Evolutionary conservation across 495 filamentous ascomycete species (phyloP).

Genomic region (Hypomontagnella submonticulosa): DNA sequence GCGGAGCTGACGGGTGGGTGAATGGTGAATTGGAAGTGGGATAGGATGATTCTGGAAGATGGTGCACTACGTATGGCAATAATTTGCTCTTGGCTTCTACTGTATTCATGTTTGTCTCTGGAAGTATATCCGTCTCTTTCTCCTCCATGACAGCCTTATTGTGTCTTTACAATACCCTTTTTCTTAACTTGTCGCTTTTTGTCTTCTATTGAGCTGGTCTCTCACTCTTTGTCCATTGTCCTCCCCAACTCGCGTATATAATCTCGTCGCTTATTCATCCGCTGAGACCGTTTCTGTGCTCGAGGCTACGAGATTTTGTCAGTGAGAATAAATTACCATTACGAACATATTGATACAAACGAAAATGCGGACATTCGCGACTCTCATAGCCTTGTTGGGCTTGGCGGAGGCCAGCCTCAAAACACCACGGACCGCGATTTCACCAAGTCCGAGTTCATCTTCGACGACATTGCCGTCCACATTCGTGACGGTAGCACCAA

Average conservation of each 20-base stretch:
- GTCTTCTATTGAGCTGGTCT: slow-evolving; percentile 29
- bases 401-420: slow-evolving; percentile 31
- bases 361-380: slow-evolving; percentile 30
- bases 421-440: slow-evolving; percentile 35
- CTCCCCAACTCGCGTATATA: slow-evolving; percentile 6
- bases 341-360: background rate
- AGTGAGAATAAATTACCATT: background rate
- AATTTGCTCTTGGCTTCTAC: slow-evolving; percentile 14
- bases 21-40: background rate
- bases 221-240: slow-evolving; percentile 13
- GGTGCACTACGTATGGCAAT: background rate
- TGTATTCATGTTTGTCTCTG: background rate
- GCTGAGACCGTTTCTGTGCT: background rate
- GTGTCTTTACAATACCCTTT: slow-evolving; percentile 8
- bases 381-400: slow-evolving; percentile 29
- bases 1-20: background rate
- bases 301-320: background rate
- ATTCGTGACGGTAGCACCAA: slow-evolving; percentile 11
- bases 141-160: slow-evolving; percentile 3
- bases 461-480: slow-evolving; percentile 5
- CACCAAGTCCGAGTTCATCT: slow-evolving; percentile 15
- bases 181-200: background rate
- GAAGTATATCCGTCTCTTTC: background rate
- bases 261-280: background rate
- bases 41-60: slow-evolving; percentile 5